These are phyloP conservation scores for Cadophora sp. DNA, from an alignment of 2,329 filamentous ascomycete genomes.

Conservation along the genomic window DNA sequence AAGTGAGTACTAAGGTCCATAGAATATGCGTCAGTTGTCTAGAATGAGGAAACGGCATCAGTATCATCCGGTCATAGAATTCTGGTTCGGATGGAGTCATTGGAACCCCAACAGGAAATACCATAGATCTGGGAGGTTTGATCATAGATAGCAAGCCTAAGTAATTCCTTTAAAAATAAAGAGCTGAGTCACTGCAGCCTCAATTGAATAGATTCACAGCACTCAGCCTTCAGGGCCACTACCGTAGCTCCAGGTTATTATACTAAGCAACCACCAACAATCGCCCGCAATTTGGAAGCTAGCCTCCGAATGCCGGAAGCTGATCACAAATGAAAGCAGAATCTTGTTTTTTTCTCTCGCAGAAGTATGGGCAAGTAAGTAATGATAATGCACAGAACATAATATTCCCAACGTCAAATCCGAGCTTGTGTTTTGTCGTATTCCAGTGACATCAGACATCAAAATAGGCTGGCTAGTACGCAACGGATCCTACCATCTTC, in stretches of 20 bases:
- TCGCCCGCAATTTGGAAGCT: neutral
- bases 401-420: neutral
- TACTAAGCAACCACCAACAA: too few relatives aligned
- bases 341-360: neutral
- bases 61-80: neutral
- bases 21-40: neutral
- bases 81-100: neutral
- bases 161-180: neutral
- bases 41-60: neutral
- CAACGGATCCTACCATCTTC: neutral
- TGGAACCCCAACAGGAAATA: neutral
- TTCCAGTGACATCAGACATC: neutral
- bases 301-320: neutral
- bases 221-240: neutral
- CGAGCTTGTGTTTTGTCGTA: neutral
- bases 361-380: too few relatives aligned
- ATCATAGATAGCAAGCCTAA: neutral
- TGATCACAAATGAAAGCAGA: neutral
- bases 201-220: too few relatives aligned
- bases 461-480: neutral
- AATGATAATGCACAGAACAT: neutral
- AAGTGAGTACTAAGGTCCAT: slow-evolving; percentile 20
- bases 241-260: neutral
- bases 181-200: neutral
- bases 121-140: neutral